Evolutionary conservation across 1,284 basidiomycete genomes (phyloP), one percentile per base, ranked within the genome.

Genomic region (Sporisorium scitamineum): DNA sequence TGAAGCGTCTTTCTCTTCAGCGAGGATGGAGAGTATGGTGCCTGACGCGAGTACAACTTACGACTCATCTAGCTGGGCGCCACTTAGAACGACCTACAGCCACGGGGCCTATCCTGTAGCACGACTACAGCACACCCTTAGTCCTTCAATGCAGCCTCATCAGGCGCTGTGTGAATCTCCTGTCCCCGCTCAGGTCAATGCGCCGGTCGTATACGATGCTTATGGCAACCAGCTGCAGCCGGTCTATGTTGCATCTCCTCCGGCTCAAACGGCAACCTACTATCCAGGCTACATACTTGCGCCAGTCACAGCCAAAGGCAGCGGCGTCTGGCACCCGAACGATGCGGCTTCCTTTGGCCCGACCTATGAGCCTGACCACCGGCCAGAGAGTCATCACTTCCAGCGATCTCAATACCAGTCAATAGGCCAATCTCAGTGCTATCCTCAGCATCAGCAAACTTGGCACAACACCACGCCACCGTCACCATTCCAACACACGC

Each of bases 1-100:
- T 1, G 51, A 56, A 18, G 47, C 42, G 0, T 47, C 61, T 8
- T 52, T 34, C 18, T 58, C 53, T 2, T 71, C 60, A 1, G 22
- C 26, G 11, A 52, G 32, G 6, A 58, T 71, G 59, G 63, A 66
- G 18, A 66, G 62, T n/a, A 54, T 71, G 52, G 52, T 66, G 7
- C 54, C 59, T 0, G 69, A 71, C 13, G 63, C 26, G 7, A 58
- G 63, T 47, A 71, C 63, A 8, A 58, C 59, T 2, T 62, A 66
- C 22, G 69, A 66, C 13, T 62, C 59, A 2, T 54, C 55, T 0
- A 61, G 50, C 2, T 71, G 55, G 60, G 59, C 62, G 1, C 63
- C 63, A 0, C 66, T 52, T 3, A 31, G 44, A 1, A 29, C 68
- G 29, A 16, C 18, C 0, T 37, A 47, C 37, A 41, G 34, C 6